Evolutionary conservation across 768 basidiomycete genomes (phyloP).

Genomic region (Suillus luteus): DNA sequence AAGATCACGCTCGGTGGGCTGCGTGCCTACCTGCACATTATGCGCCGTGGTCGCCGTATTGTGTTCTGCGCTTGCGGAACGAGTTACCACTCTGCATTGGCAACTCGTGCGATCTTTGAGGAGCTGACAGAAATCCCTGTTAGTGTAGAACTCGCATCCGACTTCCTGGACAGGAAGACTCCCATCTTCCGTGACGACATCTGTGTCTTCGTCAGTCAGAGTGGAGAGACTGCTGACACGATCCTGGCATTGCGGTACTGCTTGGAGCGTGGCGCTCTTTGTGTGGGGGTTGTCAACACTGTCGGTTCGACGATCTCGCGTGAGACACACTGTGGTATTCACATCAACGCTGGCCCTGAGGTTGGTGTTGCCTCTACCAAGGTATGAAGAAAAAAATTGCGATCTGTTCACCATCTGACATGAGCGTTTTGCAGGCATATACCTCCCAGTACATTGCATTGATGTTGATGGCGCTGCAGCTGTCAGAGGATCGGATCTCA

Average conservation of each 20-base stretch:
- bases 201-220: slow-evolving; percentile 94
- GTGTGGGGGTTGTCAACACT: slow-evolving; percentile 97
- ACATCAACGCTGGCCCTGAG: slow-evolving; percentile 99
- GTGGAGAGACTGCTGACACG: slow-evolving; percentile 98
- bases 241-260: slow-evolving; percentile 97
- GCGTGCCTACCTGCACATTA: slow-evolving; percentile 92
- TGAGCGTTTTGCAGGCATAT: slow-evolving; percentile 64
- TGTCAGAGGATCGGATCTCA: slow-evolving; percentile 96
- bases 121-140: slow-evolving; percentile 99
- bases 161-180: slow-evolving; percentile 98
- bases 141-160: slow-evolving; percentile 94
- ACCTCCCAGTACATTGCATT: slow-evolving; percentile 99
- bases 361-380: slow-evolving; percentile 99
- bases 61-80: slow-evolving; percentile 99
- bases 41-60: slow-evolving; percentile 91
- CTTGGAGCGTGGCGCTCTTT: slow-evolving; percentile 93
- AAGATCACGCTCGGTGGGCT: slow-evolving; percentile 93
- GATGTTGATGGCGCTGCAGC: slow-evolving; percentile 97
- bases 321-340: slow-evolving; percentile 98
- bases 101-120: slow-evolving; percentile 97
- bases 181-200: slow-evolving; percentile 99
- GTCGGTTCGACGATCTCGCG: slow-evolving; percentile 98
- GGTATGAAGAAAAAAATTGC: too few relatives aligned
- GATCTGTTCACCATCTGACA: not conserved
- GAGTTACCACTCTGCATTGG: slow-evolving; percentile 95